phyloP scores from a whole-genome alignment of 768 basidiomycete species.

The Panaeolus papilionaceus region DNA sequence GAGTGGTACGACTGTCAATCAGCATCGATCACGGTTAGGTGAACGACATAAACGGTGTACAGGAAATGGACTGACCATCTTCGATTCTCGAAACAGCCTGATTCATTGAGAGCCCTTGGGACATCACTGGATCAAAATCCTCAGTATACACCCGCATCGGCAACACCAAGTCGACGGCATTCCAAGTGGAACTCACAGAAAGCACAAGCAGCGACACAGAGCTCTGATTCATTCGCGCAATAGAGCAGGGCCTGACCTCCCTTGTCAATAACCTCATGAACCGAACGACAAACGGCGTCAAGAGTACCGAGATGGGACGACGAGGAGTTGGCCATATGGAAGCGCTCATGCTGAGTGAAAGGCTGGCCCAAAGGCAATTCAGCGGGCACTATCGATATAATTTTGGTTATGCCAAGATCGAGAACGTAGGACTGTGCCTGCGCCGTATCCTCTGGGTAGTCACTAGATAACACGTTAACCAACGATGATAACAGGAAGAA shows the following conservation, averaged over 20 bases:
- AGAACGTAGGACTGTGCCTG: conserved; percentile 42
- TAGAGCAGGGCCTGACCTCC: conserved; percentile 10
- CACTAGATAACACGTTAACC: conserved; percentile 37
- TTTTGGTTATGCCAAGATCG: conserved; percentile 7
- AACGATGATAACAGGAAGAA: neutral
- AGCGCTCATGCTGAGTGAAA: neutral
- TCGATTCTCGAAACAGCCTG: conserved; percentile 3
- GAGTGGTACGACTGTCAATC: neutral
- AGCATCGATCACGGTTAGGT: neutral
- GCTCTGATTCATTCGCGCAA: conserved; percentile 4
- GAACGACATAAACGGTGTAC: neutral
- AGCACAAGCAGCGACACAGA: conserved; percentile 6
- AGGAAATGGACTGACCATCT: neutral
- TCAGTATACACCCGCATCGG: neutral
- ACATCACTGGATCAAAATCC: conserved; percentile 8
- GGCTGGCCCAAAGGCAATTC: neutral
- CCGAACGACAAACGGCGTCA: conserved; percentile 4
- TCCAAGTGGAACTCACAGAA: neutral
- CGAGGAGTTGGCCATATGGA: neutral
- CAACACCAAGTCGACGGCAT: no score
- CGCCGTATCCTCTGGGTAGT: conserved; percentile 59
- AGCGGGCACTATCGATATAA: conserved; percentile 5
- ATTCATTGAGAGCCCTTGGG: conserved; percentile 7
- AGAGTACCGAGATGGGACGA: neutral
- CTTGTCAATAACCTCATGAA: neutral